Evolutionary conservation across 345 rosid species (phyloP), one percentile per base, ranked within the genome.

Genomic region (Arabis alpina): DNA sequence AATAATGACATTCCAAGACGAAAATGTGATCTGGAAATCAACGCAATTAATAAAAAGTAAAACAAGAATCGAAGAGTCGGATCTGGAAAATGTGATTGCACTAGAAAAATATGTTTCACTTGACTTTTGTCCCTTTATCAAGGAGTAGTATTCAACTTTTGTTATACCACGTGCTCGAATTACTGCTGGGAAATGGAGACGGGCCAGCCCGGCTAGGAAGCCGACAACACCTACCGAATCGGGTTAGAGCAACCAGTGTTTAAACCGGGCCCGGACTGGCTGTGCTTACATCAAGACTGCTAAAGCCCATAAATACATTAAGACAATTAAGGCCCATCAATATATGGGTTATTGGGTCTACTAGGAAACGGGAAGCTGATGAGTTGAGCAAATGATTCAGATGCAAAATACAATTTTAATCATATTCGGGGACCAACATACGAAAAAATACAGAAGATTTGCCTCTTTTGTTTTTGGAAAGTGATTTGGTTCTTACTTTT

Each of bases 61-160:
- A 62, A 39, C 30, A 34, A 19, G 34, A 68, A 24, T 23, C 24
- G 41, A 47, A 68, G 64, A 54, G 32, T 36, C 49, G 36, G 56
- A 57, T 57, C n/a, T 58, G 41, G 58, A 37, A 47, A 36, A 50
- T 55, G 50, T 24, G 13, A 5, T 3, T 68, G 55, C 63, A 16
- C 53, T 54, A 43, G 8, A 16, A 44, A 43, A 43, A 58, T 10
- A 25, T 6, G 51, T 50, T 15, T 53, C 68, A 61, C 67, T 51
- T 50, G 59, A 50, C 15, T 42, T 50, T 71, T 71, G 75, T 61
- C 68, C 53, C 61, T 50, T n/a, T n/a, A n/a, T n/a, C n/a, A n/a
- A n/a, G n/a, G n/a, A n/a, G n/a, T n/a, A n/a, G n/a, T n/a, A n/a
- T n/a, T n/a, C n/a, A n/a, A n/a, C n/a, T n/a, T n/a, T n/a, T n/a